Percentiles rank a stretch among this genome's conserved stretches.
These are phyloP conservation scores for Eleusine coracana DNA, from an alignment of 176 grass and related monocot genomes.

Conservation along the genomic window DNA sequence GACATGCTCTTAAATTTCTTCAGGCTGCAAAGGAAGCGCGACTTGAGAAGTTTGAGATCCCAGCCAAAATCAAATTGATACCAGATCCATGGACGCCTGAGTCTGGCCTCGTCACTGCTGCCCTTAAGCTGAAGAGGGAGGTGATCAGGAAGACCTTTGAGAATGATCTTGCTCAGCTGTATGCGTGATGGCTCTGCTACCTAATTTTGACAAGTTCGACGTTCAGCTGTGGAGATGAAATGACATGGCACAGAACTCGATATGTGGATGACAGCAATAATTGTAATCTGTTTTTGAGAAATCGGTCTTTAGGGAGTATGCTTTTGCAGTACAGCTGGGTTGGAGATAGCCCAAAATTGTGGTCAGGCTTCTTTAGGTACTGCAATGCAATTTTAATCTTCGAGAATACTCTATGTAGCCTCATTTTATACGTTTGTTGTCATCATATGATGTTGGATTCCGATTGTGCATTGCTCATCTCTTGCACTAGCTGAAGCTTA, in stretches of 20 bases:
- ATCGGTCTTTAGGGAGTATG: background rate
- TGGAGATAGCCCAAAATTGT: background rate
- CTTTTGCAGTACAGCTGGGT: background rate
- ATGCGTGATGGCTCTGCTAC: constrained; percentile 47
- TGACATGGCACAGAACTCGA: constrained; percentile 9
- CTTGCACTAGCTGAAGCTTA: too few species aligned
- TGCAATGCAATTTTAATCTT: background rate
- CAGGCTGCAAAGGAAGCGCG: constrained; percentile 73
- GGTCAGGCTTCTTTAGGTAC: background rate
- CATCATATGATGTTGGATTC: too few species aligned
- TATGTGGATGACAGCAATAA: too few species aligned
- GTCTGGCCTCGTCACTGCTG: constrained; percentile 60
- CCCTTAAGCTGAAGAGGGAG: constrained; percentile 71
- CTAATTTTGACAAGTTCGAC: background rate
- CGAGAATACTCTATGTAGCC: background rate
- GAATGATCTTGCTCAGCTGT: constrained; percentile 61
- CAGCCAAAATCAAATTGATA: constrained; percentile 51
- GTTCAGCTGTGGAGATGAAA: constrained; percentile 24
- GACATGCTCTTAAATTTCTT: constrained; percentile 15
- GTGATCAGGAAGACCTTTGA: constrained; percentile 61
- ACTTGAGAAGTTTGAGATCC: constrained; percentile 85
- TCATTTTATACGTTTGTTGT: background rate
- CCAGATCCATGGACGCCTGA: constrained; percentile 64
- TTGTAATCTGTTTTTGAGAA: background rate
- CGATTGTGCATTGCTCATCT: too few species aligned